These are phyloP conservation scores for Termitomyces sp. DNA, from an alignment of 768 basidiomycete genomes.

Conservation along the genomic window DNA sequence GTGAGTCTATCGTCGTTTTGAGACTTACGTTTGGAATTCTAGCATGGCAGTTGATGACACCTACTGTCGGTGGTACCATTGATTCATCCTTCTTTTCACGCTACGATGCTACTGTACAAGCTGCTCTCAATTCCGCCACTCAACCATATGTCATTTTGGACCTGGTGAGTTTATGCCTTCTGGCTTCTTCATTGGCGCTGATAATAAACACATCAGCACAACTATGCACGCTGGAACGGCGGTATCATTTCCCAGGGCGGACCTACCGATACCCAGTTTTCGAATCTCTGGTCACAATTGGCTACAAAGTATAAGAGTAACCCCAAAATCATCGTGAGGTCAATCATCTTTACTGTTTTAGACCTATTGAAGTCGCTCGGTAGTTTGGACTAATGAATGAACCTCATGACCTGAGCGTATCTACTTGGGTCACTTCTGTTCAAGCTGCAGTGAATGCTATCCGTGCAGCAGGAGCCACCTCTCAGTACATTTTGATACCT, in stretches of 20 bases:
- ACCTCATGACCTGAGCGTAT: conserved; percentile 48
- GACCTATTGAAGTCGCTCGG: not conserved
- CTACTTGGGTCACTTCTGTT: conserved; percentile 40
- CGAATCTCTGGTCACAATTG: conserved; percentile 46
- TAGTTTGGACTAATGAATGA: conserved; percentile 48
- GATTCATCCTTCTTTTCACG: conserved; percentile 35
- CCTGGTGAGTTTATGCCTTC: conserved; percentile 25
- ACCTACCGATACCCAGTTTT: conserved; percentile 46
- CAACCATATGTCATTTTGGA: conserved; percentile 47
- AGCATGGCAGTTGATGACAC: conserved; percentile 52
- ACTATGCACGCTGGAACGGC: conserved; percentile 57
- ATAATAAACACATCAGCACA: conserved; percentile 26
- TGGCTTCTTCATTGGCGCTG: not conserved
- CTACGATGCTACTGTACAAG: conserved; percentile 46
- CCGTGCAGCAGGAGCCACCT: conserved; percentile 47
- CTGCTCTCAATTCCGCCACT: conserved; percentile 33
- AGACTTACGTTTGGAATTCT: conserved; percentile 2
- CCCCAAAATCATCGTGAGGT: conserved; percentile 34
- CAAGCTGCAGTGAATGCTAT: conserved; percentile 57
- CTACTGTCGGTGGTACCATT: conserved; percentile 42
- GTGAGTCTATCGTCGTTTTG: conserved; percentile 10
- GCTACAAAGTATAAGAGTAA: conserved; percentile 42
- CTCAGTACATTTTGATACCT: conserved; percentile 52
- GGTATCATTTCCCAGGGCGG: conserved; percentile 54
- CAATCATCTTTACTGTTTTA: conserved; percentile 15